Conservation (phyloP, 495 filamentous ascomycete species). For the Aspergillus campestris region DNA sequence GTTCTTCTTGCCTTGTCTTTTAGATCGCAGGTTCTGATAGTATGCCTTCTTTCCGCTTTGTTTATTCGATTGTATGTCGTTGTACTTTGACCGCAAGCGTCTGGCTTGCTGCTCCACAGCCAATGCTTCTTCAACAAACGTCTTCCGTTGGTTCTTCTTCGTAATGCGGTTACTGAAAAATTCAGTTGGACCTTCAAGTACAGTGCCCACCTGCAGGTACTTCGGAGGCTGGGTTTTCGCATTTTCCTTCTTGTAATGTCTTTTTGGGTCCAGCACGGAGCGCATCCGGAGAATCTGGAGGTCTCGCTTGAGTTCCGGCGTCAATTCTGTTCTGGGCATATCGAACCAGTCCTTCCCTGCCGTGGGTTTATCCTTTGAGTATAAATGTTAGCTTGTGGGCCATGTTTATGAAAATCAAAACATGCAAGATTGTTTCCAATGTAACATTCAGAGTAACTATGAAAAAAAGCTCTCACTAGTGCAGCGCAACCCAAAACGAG, state of each 20-base stretch:
- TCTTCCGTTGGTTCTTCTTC: constrained; percentile 82
- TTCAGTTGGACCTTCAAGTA: constrained; percentile 84
- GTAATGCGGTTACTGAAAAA: constrained; percentile 69
- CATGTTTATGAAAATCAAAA: constrained; percentile 1
- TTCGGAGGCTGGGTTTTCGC: constrained; percentile 58
- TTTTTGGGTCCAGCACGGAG: constrained; percentile 77
- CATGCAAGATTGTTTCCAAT: constrained; percentile 11
- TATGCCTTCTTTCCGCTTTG: constrained; percentile 63
- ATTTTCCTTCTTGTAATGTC: constrained; percentile 83
- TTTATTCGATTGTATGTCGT: constrained; percentile 58
- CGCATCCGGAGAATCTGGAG: constrained; percentile 83
- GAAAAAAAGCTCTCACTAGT: constrained; percentile 67
- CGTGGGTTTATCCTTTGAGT: constrained; percentile 45
- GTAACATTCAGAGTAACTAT: constrained; percentile 97
- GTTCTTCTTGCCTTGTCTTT: constrained; percentile 35
- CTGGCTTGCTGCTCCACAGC: constrained; percentile 49
- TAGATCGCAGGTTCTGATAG: constrained; percentile 58
- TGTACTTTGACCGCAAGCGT: constrained; percentile 63
- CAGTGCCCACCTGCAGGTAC: constrained; percentile 80
- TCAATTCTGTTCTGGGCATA: constrained; percentile 73
- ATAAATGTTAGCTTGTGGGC: constrained; percentile 20
- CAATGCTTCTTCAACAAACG: constrained; percentile 83
- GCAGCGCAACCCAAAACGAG: constrained; percentile 73
- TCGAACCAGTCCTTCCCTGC: constrained; percentile 71
- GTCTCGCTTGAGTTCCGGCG: constrained; percentile 77